phyloP scores from a whole-genome alignment of 2,329 filamentous ascomycete genomes.

The Falciphora oryzae region DNA sequence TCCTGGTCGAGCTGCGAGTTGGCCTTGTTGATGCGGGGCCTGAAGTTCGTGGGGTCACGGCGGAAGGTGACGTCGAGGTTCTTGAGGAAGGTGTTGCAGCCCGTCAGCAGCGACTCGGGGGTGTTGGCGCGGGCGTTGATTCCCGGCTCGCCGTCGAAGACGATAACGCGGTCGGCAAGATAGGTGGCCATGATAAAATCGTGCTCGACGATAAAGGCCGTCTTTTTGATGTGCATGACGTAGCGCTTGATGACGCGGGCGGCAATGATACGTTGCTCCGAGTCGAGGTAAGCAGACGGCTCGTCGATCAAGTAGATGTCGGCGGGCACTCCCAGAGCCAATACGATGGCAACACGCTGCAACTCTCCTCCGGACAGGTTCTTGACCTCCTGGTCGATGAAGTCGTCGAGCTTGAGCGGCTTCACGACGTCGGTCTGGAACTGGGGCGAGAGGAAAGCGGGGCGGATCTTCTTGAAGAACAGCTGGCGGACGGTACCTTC shows the following conservation, averaged over 20 bases:
- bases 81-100: constrained; percentile 95
- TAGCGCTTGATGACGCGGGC: constrained; percentile 98
- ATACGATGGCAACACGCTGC: constrained; percentile 96
- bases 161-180: constrained; percentile 88
- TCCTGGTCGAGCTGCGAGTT: constrained; percentile 96
- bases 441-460: constrained; percentile 90
- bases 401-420: constrained; percentile 97
- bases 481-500: constrained; percentile 93
- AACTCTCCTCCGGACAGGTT: constrained; percentile 98
- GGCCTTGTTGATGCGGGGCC: constrained; percentile 97
- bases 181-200: constrained; percentile 92
- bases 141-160: constrained; percentile 93
- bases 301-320: constrained; percentile 99
- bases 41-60: constrained; percentile 91
- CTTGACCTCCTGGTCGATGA: constrained; percentile 99
- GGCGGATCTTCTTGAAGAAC: constrained; percentile 99
- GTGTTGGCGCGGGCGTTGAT: constrained; percentile 80
- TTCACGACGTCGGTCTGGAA: constrained; percentile 99
- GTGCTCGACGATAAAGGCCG: constrained; percentile 98
- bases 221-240: constrained; percentile 99
- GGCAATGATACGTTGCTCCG: constrained; percentile 97
- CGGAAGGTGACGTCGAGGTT: constrained; percentile 98
- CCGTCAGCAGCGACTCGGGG: constrained; percentile 87
- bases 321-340: constrained; percentile 90
- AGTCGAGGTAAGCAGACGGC: constrained; percentile 94